phyloP scores from a whole-genome alignment of 306 rosid species.

The Cucurbita pepo region DNA sequence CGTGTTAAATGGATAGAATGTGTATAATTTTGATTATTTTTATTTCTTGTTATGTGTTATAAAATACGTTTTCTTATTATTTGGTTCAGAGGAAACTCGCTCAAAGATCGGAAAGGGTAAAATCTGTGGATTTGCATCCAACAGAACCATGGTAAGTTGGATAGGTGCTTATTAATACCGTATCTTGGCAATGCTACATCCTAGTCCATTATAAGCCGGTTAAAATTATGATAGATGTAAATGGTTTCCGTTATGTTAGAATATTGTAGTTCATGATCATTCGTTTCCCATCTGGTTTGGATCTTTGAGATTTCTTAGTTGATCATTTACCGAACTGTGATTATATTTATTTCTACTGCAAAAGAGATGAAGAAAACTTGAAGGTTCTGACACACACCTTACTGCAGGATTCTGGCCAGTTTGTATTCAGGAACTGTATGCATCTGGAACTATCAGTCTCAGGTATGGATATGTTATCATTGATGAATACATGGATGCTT shows the following conservation, averaged over 20 bases:
- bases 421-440: conserved; percentile 91
- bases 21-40: background rate
- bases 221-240: background rate
- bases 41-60: background rate
- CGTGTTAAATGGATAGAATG: conserved; percentile 4
- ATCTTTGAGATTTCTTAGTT: background rate
- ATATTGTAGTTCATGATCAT: background rate
- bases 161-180: background rate
- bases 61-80: conserved; percentile 3
- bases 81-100: conserved; percentile 44
- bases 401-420: conserved; percentile 85
- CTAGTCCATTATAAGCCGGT: background rate
- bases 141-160: conserved; percentile 92
- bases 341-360: background rate
- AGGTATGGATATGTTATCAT: conserved; percentile 25
- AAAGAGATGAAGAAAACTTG: background rate
- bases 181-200: background rate
- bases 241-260: background rate
- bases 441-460: conserved; percentile 91
- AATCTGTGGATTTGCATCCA: conserved; percentile 98
- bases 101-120: conserved; percentile 63
- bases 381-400: background rate
- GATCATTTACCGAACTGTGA: background rate
- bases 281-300: background rate
- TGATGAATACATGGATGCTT: background rate